phyloP scores from a whole-genome alignment of 495 filamentous ascomycete species.

The Physcia stellaris region DNA sequence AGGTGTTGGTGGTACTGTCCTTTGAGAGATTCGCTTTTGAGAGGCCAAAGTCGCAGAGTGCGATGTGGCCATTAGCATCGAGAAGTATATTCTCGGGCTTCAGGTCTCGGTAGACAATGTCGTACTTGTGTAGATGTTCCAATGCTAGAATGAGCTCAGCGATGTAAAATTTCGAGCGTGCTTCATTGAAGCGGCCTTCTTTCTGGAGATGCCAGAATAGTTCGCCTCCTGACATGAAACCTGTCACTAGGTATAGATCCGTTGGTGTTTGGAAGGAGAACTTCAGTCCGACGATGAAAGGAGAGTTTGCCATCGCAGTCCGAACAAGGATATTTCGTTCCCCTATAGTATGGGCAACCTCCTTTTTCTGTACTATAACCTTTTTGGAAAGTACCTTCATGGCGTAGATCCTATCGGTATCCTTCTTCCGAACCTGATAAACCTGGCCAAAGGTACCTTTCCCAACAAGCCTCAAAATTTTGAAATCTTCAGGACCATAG shows the following conservation, averaged over 20 bases:
- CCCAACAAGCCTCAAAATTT: slow-evolving; percentile 89
- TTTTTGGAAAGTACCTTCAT: slow-evolving; percentile 99
- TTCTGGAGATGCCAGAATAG: slow-evolving; percentile 98
- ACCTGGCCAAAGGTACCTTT: slow-evolving; percentile 99
- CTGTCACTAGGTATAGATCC: slow-evolving; percentile 95
- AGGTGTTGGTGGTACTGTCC: slow-evolving; percentile 96
- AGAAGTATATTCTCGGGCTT: slow-evolving; percentile 79
- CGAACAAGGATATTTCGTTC: slow-evolving; percentile 95
- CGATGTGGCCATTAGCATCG: slow-evolving; percentile 76
- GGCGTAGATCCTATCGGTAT: slow-evolving; percentile 88
- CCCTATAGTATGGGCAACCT: slow-evolving; percentile 91
- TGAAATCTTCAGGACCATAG: slow-evolving; percentile 93
- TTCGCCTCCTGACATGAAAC: slow-evolving; percentile 98
- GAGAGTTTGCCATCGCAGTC: slow-evolving; percentile 88
- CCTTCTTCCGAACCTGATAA: slow-evolving; percentile 97
- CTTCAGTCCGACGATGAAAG: slow-evolving; percentile 95
- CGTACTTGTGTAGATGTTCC: slow-evolving; percentile 87
- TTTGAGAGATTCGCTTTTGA: slow-evolving; percentile 95
- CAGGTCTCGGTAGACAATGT: slow-evolving; percentile 92
- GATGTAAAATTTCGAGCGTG: slow-evolving; percentile 96
- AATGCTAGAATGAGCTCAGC: slow-evolving; percentile 93
- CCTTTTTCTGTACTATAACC: slow-evolving; percentile 99
- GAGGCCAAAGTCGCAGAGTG: slow-evolving; percentile 77
- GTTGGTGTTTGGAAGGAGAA: slow-evolving; percentile 98
- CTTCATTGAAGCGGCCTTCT: slow-evolving; percentile 90